Base-by-base conservation (phyloP, 1,284 basidiomycete genomes). In the Papiliotrema flavescens region DNA sequence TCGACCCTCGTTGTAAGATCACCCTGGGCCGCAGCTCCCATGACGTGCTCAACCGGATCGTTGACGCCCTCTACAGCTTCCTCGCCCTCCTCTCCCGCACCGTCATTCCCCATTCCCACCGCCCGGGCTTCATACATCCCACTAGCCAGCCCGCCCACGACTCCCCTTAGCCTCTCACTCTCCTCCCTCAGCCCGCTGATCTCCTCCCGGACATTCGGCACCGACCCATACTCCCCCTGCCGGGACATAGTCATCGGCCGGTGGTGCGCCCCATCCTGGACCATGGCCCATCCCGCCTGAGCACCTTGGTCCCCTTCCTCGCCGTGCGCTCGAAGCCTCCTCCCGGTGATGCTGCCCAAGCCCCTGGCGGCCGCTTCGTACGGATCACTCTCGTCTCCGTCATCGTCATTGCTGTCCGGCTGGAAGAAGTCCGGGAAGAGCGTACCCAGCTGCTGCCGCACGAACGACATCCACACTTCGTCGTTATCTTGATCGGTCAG, bases 341-440 rank as follows among this genome's bases (percentile, higher is more conserved):
- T 7, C 6, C 19, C 36, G 7, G 32, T 39, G 17, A 37, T 11
- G 28, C 20, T 39, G 15, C 15, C 22, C 13, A 15, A 36, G 14
- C 11, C 6, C 28, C 28, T 32, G 28, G 28, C 28, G n/a, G n/a
- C n/a, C n/a, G n/a, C n/a, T n/a, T n/a, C n/a, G 28, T 32, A 32
- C 11, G 28, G 6, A 11, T 32, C 28, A 32, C 5, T 11, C 28
- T 11, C 28, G 28, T 32, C 6, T 6, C 28, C 11, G 28, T 5
- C 6, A 11, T 32, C 28, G 5, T 32, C 6, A 32, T 32, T 11
- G 28, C 11, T 11, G 28, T 11, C 28, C 28, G 44, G 50, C 6
- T 56, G 36, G 49, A 65, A 66, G 56, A 69, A 64, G 48, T 73
- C 71, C n/a, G 71, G 71, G 53, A 73, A 73, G 15, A 73, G 57